A percentile compares a stretch with the other conserved stretches of the same genome.
These are phyloP conservation scores for Geotrichum carabidarum DNA, from an alignment of 1,139 yeast genomes.

Conservation along the genomic window DNA sequence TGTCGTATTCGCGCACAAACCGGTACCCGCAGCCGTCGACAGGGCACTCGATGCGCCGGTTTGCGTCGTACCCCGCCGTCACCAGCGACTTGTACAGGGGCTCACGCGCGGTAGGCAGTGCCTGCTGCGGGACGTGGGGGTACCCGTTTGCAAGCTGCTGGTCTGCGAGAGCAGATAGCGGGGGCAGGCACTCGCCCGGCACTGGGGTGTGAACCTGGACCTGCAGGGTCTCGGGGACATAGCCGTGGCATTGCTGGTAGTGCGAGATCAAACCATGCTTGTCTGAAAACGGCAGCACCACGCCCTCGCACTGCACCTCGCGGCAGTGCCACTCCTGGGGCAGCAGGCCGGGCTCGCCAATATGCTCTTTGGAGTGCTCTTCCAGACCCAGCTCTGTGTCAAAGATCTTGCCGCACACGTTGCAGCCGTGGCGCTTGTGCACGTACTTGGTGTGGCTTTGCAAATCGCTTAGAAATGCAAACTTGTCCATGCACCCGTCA, in stretches of 20 bases:
- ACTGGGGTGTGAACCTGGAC: constrained; percentile 20
- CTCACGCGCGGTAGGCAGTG: constrained; percentile 12
- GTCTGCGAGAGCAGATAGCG: constrained; percentile 12
- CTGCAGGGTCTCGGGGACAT: constrained; percentile 27
- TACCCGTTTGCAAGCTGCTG: constrained; percentile 8
- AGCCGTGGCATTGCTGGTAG: constrained; percentile 40
- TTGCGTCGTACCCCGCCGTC: constrained; percentile 37
- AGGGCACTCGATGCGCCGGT: constrained; percentile 34
- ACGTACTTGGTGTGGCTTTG: constrained; percentile 66
- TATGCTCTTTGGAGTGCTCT: constrained; percentile 13
- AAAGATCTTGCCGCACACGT: constrained; percentile 66
- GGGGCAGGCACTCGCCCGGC: constrained; percentile 16
- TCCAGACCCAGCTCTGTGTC: constrained; percentile 6
- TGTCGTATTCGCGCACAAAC: constrained; percentile 40
- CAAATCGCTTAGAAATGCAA: constrained; percentile 72
- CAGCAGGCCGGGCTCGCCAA: constrained; percentile 4
- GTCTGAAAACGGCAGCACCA: constrained; percentile 37
- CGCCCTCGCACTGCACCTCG: constrained; percentile 37
- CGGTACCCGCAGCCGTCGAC: constrained; percentile 35
- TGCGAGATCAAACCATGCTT: constrained; percentile 45
- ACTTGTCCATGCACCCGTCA: constrained; percentile 57
- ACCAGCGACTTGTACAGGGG: constrained; percentile 28
- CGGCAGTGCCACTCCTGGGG: constrained; percentile 20
- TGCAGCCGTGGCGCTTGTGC: constrained; percentile 68
- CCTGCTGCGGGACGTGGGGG: constrained; percentile 1